A percentile compares a stretch with the other conserved stretches of the same genome.
Conservation (phyloP, 148 eudicot genomes). For the Chenopodium berlandieri region DNA sequence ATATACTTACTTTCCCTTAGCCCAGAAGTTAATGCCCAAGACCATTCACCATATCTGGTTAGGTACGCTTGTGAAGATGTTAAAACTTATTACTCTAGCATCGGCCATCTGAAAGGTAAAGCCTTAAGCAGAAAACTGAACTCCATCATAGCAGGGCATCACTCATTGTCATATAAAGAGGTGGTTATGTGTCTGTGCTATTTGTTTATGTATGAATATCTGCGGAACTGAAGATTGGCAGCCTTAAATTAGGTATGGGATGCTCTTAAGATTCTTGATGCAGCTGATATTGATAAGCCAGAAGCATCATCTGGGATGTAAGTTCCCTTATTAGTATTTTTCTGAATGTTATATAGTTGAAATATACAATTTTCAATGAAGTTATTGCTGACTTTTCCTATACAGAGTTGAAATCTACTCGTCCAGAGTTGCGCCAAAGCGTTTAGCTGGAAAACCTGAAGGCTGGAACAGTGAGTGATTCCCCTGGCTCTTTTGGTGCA, state of each 20-base stretch:
- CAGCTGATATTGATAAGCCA: conserved; percentile 45
- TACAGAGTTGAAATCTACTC: conserved; percentile 58
- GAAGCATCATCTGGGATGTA: conserved; percentile 45
- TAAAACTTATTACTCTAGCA: conserved; percentile 38
- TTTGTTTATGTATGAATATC: not conserved
- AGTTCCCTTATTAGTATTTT: not conserved
- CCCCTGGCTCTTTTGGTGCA: not conserved
- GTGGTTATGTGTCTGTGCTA: conserved; percentile 19
- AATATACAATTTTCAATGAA: not conserved
- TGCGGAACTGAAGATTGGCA: conserved; percentile 14
- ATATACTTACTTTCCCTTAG: conserved; percentile 34
- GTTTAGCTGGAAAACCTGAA: conserved; percentile 51
- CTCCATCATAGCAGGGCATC: conserved; percentile 45
- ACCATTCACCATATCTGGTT: conserved; percentile 15
- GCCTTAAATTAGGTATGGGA: conserved; percentile 48
- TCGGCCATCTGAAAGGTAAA: conserved; percentile 38
- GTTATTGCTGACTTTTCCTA: conserved; percentile 12
- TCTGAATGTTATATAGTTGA: not conserved
- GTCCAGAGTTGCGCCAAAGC: conserved; percentile 43
- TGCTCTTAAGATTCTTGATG: conserved; percentile 65
- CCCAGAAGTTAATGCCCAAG: conserved; percentile 35
- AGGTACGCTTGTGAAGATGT: conserved; percentile 42
- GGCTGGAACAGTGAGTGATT: conserved; percentile 55
- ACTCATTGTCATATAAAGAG: conserved; percentile 47
- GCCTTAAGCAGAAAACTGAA: conserved; percentile 42